Evolutionary conservation across 1,284 basidiomycete genomes (phyloP), one percentile per base, ranked within the genome.

Genomic region (Melampsora occidentalis): DNA sequence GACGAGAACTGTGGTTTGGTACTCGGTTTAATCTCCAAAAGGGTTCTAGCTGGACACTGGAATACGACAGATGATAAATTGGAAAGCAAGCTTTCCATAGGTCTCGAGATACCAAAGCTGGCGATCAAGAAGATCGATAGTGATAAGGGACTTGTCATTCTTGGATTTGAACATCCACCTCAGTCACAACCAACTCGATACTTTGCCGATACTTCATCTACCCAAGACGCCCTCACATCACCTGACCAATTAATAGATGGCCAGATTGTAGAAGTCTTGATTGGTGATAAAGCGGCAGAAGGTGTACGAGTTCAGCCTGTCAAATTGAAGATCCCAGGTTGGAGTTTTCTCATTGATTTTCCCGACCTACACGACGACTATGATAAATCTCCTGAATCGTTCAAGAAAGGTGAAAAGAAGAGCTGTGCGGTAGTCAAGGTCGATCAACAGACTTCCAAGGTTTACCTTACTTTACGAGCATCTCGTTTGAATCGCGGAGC

Each of bases 71-170:
- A 91, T 14, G 86, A 90, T n/a, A 90, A 92, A 79, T 85, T 97
- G 25, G 88, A 89, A 31, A 84, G 85, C 1, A 83, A 85, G 3
- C 85, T 98, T 66, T 88, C 90, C 80, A 84, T 86, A 51, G 92
- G 92, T 20, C 90, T 94, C 71, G 86, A 86, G 78, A 83, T 99
- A 28, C 85, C 89, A 16, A 90, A 91, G 66, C 86, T 99, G 5
- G 88, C 92, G 3, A 91, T 99, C 22, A 91, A 94, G 31, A 91
- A 92, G n/a, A 91, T 93, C 80, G 94, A 94, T 82, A 85, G 89
- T 0, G 93, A 92, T 79, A 94, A 93, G 80, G 89, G 90, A 16
- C 86, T 98, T 76, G 90, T 97, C 77, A 90, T 97, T 78, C 91
- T 96, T 64, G 90, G 90, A 46, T 76, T 76, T 14, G 22, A 22